Conservation (phyloP, 768 basidiomycete genomes). For the Termitomyces sp. region DNA sequence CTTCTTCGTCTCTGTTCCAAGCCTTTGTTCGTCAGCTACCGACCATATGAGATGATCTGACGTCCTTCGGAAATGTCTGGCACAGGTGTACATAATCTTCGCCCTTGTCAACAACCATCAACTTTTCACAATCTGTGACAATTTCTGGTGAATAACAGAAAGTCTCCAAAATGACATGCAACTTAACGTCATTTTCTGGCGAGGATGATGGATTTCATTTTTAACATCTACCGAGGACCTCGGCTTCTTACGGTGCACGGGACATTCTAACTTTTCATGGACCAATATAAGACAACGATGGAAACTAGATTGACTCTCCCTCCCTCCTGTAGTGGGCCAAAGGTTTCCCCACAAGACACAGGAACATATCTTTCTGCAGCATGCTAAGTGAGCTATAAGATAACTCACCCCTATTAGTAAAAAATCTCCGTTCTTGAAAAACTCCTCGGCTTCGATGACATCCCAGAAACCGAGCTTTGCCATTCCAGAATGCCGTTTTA, state of each 20-base stretch:
- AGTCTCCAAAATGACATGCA: background rate
- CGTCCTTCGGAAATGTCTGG: background rate
- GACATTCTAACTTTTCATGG: background rate
- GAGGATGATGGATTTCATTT: background rate
- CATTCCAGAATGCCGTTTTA: background rate
- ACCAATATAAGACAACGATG: background rate
- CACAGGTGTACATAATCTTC: background rate
- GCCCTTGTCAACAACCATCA: background rate
- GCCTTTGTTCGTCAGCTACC: background rate
- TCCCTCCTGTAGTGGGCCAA: background rate
- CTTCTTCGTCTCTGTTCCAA: background rate
- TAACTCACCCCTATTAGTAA: background rate
- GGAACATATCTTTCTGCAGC: background rate
- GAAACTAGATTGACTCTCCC: background rate
- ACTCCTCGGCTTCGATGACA: background rate
- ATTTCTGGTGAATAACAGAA: background rate
- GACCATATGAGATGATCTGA: background rate
- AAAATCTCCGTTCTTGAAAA: background rate
- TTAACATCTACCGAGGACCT: background rate
- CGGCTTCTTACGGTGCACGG: conserved; percentile 8
- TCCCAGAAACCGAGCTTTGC: background rate
- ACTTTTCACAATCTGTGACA: background rate
- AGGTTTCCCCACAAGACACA: background rate
- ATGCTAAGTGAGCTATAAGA: background rate
- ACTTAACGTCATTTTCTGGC: background rate